Base-by-base conservation (phyloP, 2,329 filamentous ascomycete species). In the Metarhizium rileyi region DNA sequence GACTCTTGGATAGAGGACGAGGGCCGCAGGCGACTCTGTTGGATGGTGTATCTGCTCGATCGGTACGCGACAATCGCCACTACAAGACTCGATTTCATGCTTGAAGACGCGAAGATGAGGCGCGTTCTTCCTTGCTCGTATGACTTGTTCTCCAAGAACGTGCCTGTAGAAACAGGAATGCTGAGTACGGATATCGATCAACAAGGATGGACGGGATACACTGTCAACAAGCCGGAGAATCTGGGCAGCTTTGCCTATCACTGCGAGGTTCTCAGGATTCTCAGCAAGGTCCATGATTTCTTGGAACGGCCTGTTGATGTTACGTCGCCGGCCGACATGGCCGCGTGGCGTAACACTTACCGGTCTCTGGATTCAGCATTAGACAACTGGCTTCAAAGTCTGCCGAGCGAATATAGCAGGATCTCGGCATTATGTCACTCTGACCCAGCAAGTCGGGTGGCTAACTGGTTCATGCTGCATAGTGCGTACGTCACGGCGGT, bases 401-500 rank as follows among this genome's bases (percentile, higher is more conserved):
- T 72, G 12, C 70, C 70, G 1, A 69, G 68, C 53, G 70, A 72
- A 47, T 72, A 72, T 50, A 66, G 67, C 59, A 67, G 66, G n/a
- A 71, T 72, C 23, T 71, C 68, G 7, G 67, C 69, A 2, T 58
- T 72, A 10, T 72, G 70, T 36, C 70, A 72, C 55, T 71, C 69
- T 5, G 69, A 71, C 18, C 69, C 69, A 3, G 69, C 69, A 2
- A 71, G 69, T 47, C 66, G 69, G 1, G 69, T 71, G 2, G 69
- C 69, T n/a, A 71, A 71, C 53, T 71, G 69, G 69, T 71, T 71
- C 51, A 70, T 71, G 67, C 58, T 72, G 8, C 70, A 72, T 25
- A 70, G 69, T 53, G 70, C 70, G 7, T 72, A 71, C 43, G 69
- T 72, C 12, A 70, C 68, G 0, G 63, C 68, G 3, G 70, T 70